Base-by-base conservation (phyloP, 1,284 basidiomycete species). In the Tilletia caries region DNA sequence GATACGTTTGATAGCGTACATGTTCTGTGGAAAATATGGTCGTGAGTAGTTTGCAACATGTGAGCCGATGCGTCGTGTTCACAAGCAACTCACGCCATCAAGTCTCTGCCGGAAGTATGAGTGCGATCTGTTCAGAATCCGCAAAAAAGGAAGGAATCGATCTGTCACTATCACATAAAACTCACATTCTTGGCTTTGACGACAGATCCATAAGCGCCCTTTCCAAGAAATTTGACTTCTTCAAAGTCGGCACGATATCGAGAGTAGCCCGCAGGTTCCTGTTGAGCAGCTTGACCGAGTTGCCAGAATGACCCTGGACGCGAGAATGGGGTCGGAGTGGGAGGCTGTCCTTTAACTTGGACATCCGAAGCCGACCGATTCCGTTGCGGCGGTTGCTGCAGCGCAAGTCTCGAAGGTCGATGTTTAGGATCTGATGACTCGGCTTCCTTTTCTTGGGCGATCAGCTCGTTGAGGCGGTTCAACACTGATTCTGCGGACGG, bases 111-210 rank as follows among this genome's bases (percentile, higher is more conserved):
- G n/a, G n/a, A n/a, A n/a, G n/a, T n/a, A n/a, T n/a, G n/a, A n/a
- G n/a, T n/a, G n/a, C n/a, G n/a, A n/a, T n/a, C n/a, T n/a, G n/a
- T n/a, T n/a, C n/a, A n/a, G n/a, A n/a, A n/a, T n/a, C n/a, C n/a
- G n/a, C n/a, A n/a, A n/a, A n/a, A n/a, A n/a, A n/a, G n/a, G n/a
- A n/a, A n/a, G n/a, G n/a, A n/a, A n/a, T n/a, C n/a, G n/a, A n/a
- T n/a, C n/a, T n/a, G n/a, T n/a, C n/a, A n/a, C n/a, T n/a, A n/a
- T n/a, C n/a, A n/a, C n/a, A n/a, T n/a, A n/a, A n/a, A n/a, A n/a
- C n/a, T n/a, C n/a, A n/a, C n/a, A 81, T 97, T 95, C 67, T 90
- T 86, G 0, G 93, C 94, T 83, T 97, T 97, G 58, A 96, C 92
- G 0, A 97, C 95, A 27, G 92, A 91, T 0, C 94, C 93, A 82